Evolutionary conservation across 495 filamentous ascomycete genomes (phyloP), one percentile per base, ranked within the genome.

Genomic region (Xylaria bambusicola): DNA sequence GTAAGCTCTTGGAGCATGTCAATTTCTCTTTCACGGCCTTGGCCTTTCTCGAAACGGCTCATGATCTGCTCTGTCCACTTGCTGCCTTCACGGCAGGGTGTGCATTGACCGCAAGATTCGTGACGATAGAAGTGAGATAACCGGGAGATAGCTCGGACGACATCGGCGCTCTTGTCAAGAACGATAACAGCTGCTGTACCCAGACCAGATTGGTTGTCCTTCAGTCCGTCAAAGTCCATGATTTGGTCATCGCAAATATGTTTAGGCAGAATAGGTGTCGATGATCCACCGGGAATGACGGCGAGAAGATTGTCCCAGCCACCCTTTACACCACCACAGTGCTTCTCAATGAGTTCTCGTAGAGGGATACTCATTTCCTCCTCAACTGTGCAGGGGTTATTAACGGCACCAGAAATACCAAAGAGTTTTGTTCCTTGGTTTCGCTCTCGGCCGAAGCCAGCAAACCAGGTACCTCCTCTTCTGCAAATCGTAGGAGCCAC

Each of bases 61-160:
- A 98, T 98, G 73, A 98, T 97, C 80, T 98, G 91, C 75, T 95
- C 89, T 23, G 93, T 96, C 94, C 94, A 98, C 79, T 92, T 96
- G 79, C 85, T 91, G 63, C 94, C 94, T 76, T 98, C 94, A 71
- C 94, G 87, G 80, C 94, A 98, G 26, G 94, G 94, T 18, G 94
- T 98, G 82, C 94, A 98, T 77, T 98, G 93, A 57, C 94, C 94
- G 76, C 94, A 98, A 65, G 87, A 91, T 80, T 98, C 94, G 78
- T 98, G 94, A 75, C 91, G 90, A 82, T 98, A 98, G 83, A 98
- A 98, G 70, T 90, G 90, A 62, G 89, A 89, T 69, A 98, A 85
- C 61, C 94, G 86, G 49, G 90, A 88, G 74, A 98, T 97, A 65
- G 90, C 89, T 56, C 93, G 88, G 54, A 98, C 90, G 46, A 98